Conservation (phyloP, 139 green algal genomes). For the Trebouxia sp. region DNA sequence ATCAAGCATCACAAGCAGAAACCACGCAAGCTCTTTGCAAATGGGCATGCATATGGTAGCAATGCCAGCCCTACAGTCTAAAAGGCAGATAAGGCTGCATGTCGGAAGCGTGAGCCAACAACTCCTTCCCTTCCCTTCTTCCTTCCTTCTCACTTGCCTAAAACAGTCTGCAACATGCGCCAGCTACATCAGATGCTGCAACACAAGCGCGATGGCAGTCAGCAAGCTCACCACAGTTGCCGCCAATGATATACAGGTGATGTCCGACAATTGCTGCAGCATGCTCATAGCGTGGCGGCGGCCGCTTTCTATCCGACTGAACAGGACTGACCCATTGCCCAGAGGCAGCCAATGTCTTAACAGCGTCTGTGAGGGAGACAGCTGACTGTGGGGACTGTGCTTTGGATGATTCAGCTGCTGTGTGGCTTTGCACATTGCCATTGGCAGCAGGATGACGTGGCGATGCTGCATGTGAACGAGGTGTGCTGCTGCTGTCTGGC, state of each 20-base stretch:
- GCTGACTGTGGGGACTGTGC: not conserved
- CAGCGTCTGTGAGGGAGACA: not conserved
- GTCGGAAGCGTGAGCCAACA: too few relatives aligned
- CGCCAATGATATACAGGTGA: constrained; percentile 80
- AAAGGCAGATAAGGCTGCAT: too few relatives aligned
- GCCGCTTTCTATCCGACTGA: constrained; percentile 24
- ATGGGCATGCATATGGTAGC: too few relatives aligned
- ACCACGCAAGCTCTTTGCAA: too few relatives aligned
- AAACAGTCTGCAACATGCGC: too few relatives aligned
- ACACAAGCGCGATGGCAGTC: not conserved
- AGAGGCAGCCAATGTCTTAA: not conserved
- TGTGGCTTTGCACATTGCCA: not conserved
- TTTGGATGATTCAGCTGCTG: constrained; percentile 10
- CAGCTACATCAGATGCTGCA: not conserved
- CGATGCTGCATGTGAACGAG: not conserved
- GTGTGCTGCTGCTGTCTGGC: not conserved
- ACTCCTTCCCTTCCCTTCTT: too few relatives aligned
- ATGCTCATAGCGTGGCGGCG: constrained; percentile 83
- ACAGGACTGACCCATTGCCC: constrained; percentile 21
- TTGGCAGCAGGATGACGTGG: not conserved
- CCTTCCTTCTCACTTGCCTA: too few relatives aligned
- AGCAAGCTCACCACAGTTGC: constrained; percentile 73
- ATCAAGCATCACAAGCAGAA: too few relatives aligned
- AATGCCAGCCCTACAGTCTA: too few relatives aligned
- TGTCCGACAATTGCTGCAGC: constrained; percentile 64